Evolutionary conservation across 371 early-diverging fungal species (phyloP), one percentile per base, ranked within the genome.

Genomic region (Saksenaea vasiformis): DNA sequence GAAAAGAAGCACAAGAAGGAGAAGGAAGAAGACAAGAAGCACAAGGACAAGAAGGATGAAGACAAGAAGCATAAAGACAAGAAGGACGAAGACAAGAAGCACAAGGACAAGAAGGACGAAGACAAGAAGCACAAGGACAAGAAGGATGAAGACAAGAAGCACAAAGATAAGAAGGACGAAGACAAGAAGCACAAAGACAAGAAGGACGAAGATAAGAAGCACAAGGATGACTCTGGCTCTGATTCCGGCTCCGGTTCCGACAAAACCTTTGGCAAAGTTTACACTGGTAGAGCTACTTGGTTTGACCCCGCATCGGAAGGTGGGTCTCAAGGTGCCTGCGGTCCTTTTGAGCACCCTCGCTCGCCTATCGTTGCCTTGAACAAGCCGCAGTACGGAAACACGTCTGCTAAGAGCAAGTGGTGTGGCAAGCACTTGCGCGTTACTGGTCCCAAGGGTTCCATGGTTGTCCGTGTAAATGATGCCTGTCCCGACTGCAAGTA

Each of bases 311-410:
- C 41, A 4, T 34, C 24, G 4, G 69, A 72, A 58, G 72, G 72
- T 27, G 72, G 72, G 37, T 14, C 60, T 17, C 53, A 55, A 28
- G 72, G 72, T 35, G 66, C 72, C 14, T 72, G 72, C 36, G 72
- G 72, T 53, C 63, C 60, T n/a, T 38, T 66, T 36, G 72, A 65
- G 57, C 51, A 61, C 39, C 26, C 38, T 22, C 41, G 61, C 15
- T 72, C 72, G 8, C 44, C 57, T 38, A 72, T 72, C 27, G 72
- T 66, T 26, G 72, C 72, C 56, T 37, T 72, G 41, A 72, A 72
- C 39, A 27, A 37, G 14, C 56, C 62, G 19, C 70, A 70, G 41
- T 70, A 70, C 44, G 70, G 70, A 35, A 61, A 60, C 54, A 66
- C 60, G 63, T 47, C 39, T 34, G 39, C 27, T 2, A 62, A 62